Conservation (phyloP, 306 rosid genomes). For the Herpetospermum pedunculosum region DNA sequence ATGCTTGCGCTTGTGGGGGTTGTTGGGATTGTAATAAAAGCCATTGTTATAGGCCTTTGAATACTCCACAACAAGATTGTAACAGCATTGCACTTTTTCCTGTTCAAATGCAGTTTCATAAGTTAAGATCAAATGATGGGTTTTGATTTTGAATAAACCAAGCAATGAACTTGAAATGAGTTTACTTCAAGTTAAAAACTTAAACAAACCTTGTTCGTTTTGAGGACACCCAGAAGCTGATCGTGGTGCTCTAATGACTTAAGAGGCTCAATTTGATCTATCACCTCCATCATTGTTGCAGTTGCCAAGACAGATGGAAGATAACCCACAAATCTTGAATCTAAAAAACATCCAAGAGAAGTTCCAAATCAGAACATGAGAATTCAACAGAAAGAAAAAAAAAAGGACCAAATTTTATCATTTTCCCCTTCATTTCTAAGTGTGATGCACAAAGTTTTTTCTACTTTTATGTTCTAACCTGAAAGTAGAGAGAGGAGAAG, state of each 20-base stretch:
- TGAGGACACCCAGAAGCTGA: slow-evolving; percentile 46
- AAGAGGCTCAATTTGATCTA: slow-evolving; percentile 40
- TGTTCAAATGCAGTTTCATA: slow-evolving; percentile 12
- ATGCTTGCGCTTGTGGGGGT: neutral
- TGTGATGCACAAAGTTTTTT: neutral
- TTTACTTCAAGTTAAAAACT: too few species aligned
- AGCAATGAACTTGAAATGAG: neutral
- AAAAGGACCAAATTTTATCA: neutral
- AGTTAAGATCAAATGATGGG: slow-evolving; percentile 11
- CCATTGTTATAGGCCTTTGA: neutral
- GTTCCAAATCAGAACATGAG: neutral
- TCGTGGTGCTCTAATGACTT: slow-evolving; percentile 32
- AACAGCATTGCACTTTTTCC: slow-evolving; percentile 50
- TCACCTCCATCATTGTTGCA: slow-evolving; percentile 55
- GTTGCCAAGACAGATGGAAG: slow-evolving; percentile 59
- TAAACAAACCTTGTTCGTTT: slow-evolving; percentile 38
- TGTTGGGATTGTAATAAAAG: neutral
- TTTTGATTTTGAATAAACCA: neutral
- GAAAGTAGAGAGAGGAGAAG: slow-evolving; percentile 45
- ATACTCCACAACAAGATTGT: slow-evolving; percentile 23
- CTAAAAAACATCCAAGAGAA: slow-evolving; percentile 15
- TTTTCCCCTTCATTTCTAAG: neutral
- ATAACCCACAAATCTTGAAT: slow-evolving; percentile 49
- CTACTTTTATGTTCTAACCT: slow-evolving; percentile 21
- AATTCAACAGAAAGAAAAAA: neutral